Conservation (phyloP, 495 filamentous ascomycete species). For the Parachaetomium inaequale region DNA sequence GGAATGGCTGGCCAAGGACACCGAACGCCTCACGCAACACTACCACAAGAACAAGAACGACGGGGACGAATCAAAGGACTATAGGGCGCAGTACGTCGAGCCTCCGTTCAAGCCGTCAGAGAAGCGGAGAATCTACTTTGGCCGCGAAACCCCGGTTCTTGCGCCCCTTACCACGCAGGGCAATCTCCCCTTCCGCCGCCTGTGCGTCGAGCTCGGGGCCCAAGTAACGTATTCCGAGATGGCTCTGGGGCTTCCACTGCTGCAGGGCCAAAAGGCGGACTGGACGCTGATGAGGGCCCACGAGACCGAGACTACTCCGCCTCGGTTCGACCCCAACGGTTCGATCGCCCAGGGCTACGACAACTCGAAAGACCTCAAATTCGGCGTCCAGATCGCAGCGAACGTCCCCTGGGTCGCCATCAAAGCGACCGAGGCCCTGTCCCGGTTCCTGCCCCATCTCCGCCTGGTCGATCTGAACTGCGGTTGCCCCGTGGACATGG, state of each 20-base stretch:
- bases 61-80: constrained; percentile 56
- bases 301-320: constrained; percentile 68
- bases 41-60: constrained; percentile 44
- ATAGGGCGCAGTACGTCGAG: constrained; percentile 73
- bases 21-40: constrained; percentile 51
- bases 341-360: constrained; percentile 68
- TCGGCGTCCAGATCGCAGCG: constrained; percentile 86
- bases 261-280: constrained; percentile 88
- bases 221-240: constrained; percentile 97
- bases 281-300: constrained; percentile 94
- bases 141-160: constrained; percentile 83
- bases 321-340: constrained; percentile 46
- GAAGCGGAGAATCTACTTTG: constrained; percentile 89
- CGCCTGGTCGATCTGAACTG: constrained; percentile 93
- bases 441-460: constrained; percentile 69
- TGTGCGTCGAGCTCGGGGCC: constrained; percentile 87
- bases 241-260: constrained; percentile 85
- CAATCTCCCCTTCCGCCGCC: constrained; percentile 91
- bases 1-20: constrained; percentile 66
- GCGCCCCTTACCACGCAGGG: constrained; percentile 89
- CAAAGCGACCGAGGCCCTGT: constrained; percentile 80
- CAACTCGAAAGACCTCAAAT: constrained; percentile 75
- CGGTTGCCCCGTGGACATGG: constrained; percentile 91
- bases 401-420: constrained; percentile 84
- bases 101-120: constrained; percentile 86